These are phyloP conservation scores for Silene coronaria DNA, from an alignment of 179 eudicot species.

Conservation along the genomic window DNA sequence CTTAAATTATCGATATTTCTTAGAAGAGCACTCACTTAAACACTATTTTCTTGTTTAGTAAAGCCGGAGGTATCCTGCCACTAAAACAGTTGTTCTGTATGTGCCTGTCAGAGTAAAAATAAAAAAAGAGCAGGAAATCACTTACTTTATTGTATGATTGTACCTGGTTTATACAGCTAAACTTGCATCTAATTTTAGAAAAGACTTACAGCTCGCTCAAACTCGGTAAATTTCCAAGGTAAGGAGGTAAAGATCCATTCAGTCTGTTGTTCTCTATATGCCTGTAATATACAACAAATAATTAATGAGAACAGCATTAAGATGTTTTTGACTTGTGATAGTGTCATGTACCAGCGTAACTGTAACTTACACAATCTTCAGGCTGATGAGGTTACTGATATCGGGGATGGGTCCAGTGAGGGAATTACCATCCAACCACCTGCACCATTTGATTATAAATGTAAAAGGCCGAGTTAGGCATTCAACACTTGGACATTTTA, in stretches of 20 bases:
- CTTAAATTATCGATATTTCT: not conserved
- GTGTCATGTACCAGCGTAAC: not conserved
- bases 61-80: constrained; percentile 64
- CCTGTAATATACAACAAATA: constrained; percentile 40
- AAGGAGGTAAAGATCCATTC: constrained; percentile 71
- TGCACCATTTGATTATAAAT: constrained; percentile 22
- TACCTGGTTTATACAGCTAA: not conserved
- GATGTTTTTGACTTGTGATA: not conserved
- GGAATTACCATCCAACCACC: constrained; percentile 84
- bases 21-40: constrained; percentile 55
- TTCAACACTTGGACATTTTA: too few relatives aligned
- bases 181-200: not conserved
- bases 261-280: constrained; percentile 86
- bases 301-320: constrained; percentile 1
- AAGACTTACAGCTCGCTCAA: constrained; percentile 74
- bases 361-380: constrained; percentile 65
- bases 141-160: not conserved
- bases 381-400: constrained; percentile 57
- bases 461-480: not conserved
- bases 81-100: constrained; percentile 80
- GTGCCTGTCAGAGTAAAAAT: constrained; percentile 46
- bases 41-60: constrained; percentile 48
- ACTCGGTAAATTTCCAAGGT: constrained; percentile 67
- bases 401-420: constrained; percentile 78
- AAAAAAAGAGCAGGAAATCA: not conserved